phyloP scores from a whole-genome alignment of 2,329 filamentous ascomycete species.

The Sarocladium brachiariae region DNA sequence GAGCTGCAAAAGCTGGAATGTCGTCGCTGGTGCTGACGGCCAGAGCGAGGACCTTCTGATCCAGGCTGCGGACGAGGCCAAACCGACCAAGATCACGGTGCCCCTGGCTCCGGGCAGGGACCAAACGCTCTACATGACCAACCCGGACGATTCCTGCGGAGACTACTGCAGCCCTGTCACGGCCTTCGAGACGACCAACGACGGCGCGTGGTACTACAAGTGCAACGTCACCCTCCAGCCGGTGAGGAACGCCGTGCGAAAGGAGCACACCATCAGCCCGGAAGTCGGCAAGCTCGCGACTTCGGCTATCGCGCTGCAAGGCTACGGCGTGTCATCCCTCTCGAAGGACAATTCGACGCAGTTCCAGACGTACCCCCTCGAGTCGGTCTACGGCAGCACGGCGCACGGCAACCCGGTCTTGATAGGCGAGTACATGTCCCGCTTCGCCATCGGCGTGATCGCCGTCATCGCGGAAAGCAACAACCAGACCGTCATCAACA shows the following conservation, averaged over 20 bases:
- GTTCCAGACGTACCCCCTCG: slow-evolving; percentile 35
- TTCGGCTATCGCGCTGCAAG: slow-evolving; percentile 30
- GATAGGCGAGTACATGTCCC: slow-evolving; percentile 30
- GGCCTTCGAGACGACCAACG: slow-evolving; percentile 30
- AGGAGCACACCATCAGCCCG: slow-evolving; percentile 22
- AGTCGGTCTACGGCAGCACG: slow-evolving; percentile 29
- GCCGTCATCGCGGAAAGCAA: not conserved
- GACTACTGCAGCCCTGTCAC: slow-evolving; percentile 22
- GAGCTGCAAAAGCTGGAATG: slow-evolving; percentile 22
- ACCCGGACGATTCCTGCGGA: not conserved
- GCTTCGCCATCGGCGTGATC: slow-evolving; percentile 28
- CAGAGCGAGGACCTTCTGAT: slow-evolving; percentile 12
- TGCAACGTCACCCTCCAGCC: slow-evolving; percentile 30
- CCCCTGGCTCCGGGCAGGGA: slow-evolving; percentile 20
- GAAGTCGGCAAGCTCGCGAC: not conserved
- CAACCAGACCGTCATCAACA: not conserved
- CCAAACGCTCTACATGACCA: slow-evolving; percentile 31
- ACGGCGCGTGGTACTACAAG: slow-evolving; percentile 32
- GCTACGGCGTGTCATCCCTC: slow-evolving; percentile 23
- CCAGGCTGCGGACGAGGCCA: slow-evolving; percentile 16
- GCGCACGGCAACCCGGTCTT: slow-evolving; percentile 20
- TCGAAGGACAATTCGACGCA: slow-evolving; percentile 19
- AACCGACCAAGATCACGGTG: slow-evolving; percentile 15
- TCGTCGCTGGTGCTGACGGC: slow-evolving; percentile 26
- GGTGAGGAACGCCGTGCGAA: slow-evolving; percentile 27